Conservation (phyloP, 306 rosid species). For the Dicorynia guianensis region DNA sequence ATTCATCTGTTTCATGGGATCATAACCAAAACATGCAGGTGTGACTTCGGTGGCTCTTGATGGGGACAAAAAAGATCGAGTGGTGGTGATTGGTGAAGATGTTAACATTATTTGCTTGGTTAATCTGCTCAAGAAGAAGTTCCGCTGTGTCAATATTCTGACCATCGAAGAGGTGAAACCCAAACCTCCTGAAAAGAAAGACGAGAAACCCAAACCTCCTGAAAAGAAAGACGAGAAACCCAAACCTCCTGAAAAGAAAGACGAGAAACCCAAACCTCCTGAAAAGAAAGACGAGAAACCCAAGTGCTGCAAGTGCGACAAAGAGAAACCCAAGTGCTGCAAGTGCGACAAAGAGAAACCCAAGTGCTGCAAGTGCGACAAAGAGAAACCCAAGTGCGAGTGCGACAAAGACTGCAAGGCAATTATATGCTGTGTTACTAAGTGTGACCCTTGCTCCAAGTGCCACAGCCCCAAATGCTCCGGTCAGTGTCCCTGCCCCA, state of each 20-base stretch:
- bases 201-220: background rate
- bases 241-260: no score
- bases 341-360: no score
- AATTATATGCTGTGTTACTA: background rate
- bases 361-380: no score
- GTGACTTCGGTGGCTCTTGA: conserved; percentile 53
- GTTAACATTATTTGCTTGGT: conserved; percentile 38
- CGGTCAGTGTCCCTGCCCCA: background rate
- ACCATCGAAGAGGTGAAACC: conserved; percentile 37
- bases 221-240: background rate
- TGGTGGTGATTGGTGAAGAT: conserved; percentile 47
- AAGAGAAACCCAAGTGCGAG: no score
- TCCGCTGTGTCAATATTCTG: conserved; percentile 13
- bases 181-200: background rate
- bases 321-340: background rate
- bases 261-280: background rate
- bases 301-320: no score
- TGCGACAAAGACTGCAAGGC: background rate
- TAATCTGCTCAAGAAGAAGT: conserved; percentile 43
- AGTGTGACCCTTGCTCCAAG: no score
- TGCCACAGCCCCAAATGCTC: no score
- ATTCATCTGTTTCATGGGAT: background rate
- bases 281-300: background rate
- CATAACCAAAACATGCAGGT: conserved; percentile 35
- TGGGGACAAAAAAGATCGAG: conserved; percentile 44